These are phyloP conservation scores for Tulasnella calospora DNA, from an alignment of 768 basidiomycete genomes.

Conservation along the genomic window DNA sequence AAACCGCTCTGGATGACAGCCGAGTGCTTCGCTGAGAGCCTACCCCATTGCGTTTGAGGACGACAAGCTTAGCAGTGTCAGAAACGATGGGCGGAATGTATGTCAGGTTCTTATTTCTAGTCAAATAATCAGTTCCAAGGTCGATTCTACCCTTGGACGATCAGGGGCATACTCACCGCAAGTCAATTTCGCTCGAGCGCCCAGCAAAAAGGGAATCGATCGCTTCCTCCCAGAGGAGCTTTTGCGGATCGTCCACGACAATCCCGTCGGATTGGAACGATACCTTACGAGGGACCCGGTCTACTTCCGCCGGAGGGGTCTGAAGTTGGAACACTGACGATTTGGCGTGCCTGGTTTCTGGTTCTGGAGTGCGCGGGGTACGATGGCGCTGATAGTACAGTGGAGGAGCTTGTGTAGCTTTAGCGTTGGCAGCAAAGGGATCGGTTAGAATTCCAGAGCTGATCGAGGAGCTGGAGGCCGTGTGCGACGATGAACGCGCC, in stretches of 20 bases:
- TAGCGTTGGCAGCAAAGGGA: conserved; percentile 23
- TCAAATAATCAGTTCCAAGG: background rate
- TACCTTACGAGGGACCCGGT: background rate
- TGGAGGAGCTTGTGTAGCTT: conserved; percentile 19
- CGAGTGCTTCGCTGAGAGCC: background rate
- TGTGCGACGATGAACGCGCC: background rate
- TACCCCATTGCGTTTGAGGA: conserved; percentile 34
- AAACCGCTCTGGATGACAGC: background rate
- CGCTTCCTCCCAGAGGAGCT: conserved; percentile 50
- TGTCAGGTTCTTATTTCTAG: conserved; percentile 41
- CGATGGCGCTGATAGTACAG: background rate
- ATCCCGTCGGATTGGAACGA: background rate
- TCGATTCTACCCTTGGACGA: conserved; percentile 3
- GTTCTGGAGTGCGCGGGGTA: background rate
- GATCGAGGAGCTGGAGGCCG: background rate
- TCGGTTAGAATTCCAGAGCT: background rate
- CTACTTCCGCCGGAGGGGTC: conserved; percentile 10
- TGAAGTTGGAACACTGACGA: conserved; percentile 5
- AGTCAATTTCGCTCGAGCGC: conserved; percentile 48
- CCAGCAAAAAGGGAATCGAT: conserved; percentile 45
- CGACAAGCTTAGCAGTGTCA: conserved; percentile 46
- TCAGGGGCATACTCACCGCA: conserved; percentile 45
- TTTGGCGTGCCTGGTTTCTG: background rate
- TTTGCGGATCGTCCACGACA: conserved; percentile 25
- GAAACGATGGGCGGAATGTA: conserved; percentile 47